A percentile compares a stretch with the other conserved stretches of the same genome.
These are phyloP conservation scores for Paulinella micropora DNA, from an alignment of 78 protist species.

Conservation along the genomic window DNA sequence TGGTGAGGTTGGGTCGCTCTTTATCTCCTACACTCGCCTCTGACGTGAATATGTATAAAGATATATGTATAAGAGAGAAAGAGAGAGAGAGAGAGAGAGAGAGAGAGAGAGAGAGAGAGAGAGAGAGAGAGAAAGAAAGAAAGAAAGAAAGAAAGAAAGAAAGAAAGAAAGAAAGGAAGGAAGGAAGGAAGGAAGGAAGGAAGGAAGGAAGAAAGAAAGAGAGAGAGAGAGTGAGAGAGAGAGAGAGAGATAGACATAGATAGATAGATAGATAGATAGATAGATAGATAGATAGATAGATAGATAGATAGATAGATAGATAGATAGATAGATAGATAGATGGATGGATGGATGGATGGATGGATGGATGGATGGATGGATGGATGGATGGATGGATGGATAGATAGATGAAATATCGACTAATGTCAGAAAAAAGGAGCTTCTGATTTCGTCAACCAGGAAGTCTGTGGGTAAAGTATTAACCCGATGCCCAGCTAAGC, in stretches of 20 bases:
- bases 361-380: neutral
- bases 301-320: neutral
- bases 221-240: neutral
- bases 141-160: neutral
- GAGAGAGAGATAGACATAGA: neutral
- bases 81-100: neutral
- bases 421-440: too few species aligned
- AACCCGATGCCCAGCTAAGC: too few species aligned
- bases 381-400: neutral
- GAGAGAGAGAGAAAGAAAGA: neutral
- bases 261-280: neutral
- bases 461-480: too few species aligned
- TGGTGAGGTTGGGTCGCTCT: too few species aligned
- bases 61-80: neutral
- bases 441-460: too few species aligned
- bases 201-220: neutral
- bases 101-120: neutral
- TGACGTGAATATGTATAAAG: neutral
- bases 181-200: neutral
- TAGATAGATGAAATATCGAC: too few species aligned
- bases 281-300: neutral
- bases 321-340: neutral
- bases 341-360: neutral
- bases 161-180: neutral
- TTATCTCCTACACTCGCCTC: too few species aligned